A percentile compares a stretch with the other conserved stretches of the same genome.
Evolutionary conservation across 208 protist genomes (phyloP).

Genomic region (Trypanosoma rangeli): DNA sequence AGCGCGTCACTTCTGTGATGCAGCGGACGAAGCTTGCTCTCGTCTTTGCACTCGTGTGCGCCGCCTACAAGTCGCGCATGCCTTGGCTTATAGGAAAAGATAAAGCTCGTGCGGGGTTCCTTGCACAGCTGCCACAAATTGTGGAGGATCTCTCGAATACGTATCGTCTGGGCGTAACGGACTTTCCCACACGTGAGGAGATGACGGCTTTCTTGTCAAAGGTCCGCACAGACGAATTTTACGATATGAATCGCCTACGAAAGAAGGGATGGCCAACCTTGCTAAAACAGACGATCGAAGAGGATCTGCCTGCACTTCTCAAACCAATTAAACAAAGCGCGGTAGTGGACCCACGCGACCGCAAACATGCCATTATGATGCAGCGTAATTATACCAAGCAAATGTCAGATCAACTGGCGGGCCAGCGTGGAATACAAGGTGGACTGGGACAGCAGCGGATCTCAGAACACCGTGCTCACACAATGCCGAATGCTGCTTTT

Average conservation of each 20-base stretch:
- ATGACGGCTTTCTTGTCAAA: conserved; percentile 39
- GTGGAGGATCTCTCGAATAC: conserved; percentile 49
- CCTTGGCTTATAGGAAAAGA: conserved; percentile 85
- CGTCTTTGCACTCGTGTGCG: conserved; percentile 82
- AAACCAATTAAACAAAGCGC: conserved; percentile 61
- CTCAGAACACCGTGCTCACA: not conserved
- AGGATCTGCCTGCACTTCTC: conserved; percentile 67
- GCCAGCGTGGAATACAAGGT: conserved; percentile 28
- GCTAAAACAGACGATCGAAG: conserved; percentile 57
- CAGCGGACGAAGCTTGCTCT: conserved; percentile 78
- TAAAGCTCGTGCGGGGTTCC: conserved; percentile 68
- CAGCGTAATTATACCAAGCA: conserved; percentile 35
- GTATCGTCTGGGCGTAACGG: conserved; percentile 50
- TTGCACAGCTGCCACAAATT: conserved; percentile 46
- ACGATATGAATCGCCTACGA: conserved; percentile 52
- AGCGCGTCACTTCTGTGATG: conserved; percentile 91
- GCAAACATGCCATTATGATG: conserved; percentile 38
- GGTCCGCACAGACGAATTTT: conserved; percentile 42
- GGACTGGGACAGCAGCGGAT: conserved; percentile 18
- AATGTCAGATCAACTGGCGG: conserved; percentile 29
- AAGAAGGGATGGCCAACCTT: conserved; percentile 44
- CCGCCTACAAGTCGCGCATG: conserved; percentile 54
- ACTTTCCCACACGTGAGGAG: conserved; percentile 47
- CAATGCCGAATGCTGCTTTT: conserved; percentile 33
- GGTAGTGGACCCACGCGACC: conserved; percentile 53